A percentile compares a stretch with the other conserved stretches of the same genome.
phyloP scores from a whole-genome alignment of 176 grass and related monocot genomes.

The Triticum dicoccoides region DNA sequence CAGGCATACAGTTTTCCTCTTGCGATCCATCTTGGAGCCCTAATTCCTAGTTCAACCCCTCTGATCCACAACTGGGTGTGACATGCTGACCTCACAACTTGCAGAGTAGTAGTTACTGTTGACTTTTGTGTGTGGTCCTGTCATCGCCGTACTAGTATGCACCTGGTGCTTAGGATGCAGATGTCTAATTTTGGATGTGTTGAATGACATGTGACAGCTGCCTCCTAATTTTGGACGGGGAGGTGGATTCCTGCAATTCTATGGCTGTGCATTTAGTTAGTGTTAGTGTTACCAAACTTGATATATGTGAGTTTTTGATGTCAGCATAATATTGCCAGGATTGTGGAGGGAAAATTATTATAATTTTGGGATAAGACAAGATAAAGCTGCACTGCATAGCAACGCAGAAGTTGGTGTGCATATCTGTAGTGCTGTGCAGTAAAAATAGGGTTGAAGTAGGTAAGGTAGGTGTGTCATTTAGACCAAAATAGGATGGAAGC shows the following conservation, averaged over 20 bases:
- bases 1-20: too few species aligned
- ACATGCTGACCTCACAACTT: not conserved
- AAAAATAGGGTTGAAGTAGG: not conserved
- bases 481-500: not conserved
- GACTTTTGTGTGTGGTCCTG: not conserved
- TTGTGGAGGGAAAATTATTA: not conserved
- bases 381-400: not conserved
- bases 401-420: not conserved
- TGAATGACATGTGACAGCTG: not conserved
- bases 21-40: too few species aligned
- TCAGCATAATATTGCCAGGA: not conserved
- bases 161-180: not conserved
- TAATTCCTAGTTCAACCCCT: too few species aligned
- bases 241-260: not conserved
- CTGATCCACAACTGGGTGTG: too few species aligned
- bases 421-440: not conserved
- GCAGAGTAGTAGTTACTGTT: not conserved
- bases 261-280: not conserved
- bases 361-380: not conserved
- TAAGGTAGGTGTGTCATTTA: not conserved
- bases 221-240: not conserved
- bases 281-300: not conserved
- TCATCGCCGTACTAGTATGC: not conserved
- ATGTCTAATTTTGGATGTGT: slow-evolving; percentile 10
- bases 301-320: not conserved